phyloP scores from a whole-genome alignment of 2,329 filamentous ascomycete genomes.

The Neoscytalidium dimidiatum region DNA sequence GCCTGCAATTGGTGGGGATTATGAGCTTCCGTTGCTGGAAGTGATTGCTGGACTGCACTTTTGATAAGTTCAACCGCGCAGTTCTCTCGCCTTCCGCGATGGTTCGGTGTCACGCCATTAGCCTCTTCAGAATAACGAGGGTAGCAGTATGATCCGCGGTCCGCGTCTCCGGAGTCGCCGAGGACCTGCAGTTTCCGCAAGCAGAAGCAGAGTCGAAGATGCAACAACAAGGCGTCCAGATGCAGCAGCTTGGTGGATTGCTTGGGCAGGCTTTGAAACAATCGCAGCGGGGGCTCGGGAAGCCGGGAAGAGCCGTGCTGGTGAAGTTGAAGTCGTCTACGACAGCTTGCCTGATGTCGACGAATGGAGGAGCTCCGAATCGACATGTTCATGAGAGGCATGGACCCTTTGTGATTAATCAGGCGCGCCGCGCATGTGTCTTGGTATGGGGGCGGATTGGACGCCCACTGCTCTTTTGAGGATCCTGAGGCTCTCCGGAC shows the following conservation, averaged over 20 bases:
- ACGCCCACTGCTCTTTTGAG: background rate
- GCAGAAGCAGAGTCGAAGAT: background rate
- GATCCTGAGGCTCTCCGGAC: background rate
- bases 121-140: background rate
- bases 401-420: background rate
- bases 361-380: background rate
- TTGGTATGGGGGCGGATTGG: background rate
- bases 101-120: background rate
- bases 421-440: background rate
- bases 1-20: background rate
- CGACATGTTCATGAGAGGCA: background rate
- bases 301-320: background rate
- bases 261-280: background rate
- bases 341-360: background rate
- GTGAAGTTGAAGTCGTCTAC: background rate
- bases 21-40: slow-evolving; percentile 11
- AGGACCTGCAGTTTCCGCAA: background rate
- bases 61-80: background rate
- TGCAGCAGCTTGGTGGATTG: background rate
- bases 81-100: slow-evolving; percentile 1
- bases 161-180: background rate
- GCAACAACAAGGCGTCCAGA: background rate
- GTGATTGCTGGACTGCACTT: background rate
- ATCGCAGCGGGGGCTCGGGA: background rate
- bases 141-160: background rate